Evolutionary conservation across 2,329 filamentous ascomycete species (phyloP).

Genomic region (Alternaria sp.): DNA sequence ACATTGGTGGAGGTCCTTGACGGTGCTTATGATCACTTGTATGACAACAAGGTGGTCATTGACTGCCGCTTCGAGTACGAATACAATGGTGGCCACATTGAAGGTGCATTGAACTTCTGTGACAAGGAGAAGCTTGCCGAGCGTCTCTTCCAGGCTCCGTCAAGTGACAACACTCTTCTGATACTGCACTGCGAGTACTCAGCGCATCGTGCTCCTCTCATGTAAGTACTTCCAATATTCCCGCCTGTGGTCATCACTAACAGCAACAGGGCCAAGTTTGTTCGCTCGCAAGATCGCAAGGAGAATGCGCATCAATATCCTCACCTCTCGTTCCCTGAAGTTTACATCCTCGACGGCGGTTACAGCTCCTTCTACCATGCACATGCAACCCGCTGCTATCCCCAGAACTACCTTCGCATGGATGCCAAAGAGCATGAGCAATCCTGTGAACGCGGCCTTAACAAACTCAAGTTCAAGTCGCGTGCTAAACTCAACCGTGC

Average conservation of each 20-base stretch:
- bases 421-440: slow-evolving; percentile 88
- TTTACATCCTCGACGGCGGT: slow-evolving; percentile 96
- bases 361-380: slow-evolving; percentile 92
- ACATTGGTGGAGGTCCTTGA: slow-evolving; percentile 89
- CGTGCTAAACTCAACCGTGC: slow-evolving; percentile 86
- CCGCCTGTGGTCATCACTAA: slow-evolving; percentile 24
- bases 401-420: slow-evolving; percentile 98
- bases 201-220: slow-evolving; percentile 92
- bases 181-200: slow-evolving; percentile 99
- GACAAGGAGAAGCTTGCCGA: slow-evolving; percentile 87
- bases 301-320: slow-evolving; percentile 89
- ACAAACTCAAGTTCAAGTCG: slow-evolving; percentile 78
- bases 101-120: slow-evolving; percentile 94
- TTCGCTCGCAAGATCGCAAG: slow-evolving; percentile 87
- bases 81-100: slow-evolving; percentile 95
- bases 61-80: slow-evolving; percentile 99
- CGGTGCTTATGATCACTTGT: slow-evolving; percentile 79
- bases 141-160: slow-evolving; percentile 72
- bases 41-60: slow-evolving; percentile 84
- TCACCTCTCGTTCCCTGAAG: slow-evolving; percentile 89
- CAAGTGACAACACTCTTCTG: slow-evolving; percentile 79
- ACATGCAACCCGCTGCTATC: slow-evolving; percentile 83
- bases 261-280: slow-evolving; percentile 74
- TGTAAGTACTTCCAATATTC: slow-evolving; percentile 59
- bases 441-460: slow-evolving; percentile 94